Evolutionary conservation across 1,284 basidiomycete genomes (phyloP).

Genomic region (Cystobasidium pallidum): DNA sequence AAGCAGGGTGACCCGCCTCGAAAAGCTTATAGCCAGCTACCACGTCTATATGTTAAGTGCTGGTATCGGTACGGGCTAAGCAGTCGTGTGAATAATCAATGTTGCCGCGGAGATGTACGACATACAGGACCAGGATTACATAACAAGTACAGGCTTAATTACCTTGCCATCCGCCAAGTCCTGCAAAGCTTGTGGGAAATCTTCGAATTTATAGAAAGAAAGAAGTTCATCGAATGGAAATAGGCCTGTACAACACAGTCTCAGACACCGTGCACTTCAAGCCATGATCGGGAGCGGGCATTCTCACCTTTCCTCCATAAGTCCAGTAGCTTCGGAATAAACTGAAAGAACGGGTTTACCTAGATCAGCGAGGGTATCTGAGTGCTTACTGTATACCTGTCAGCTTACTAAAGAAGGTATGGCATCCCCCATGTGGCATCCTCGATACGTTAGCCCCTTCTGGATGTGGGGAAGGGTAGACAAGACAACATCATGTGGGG

Average conservation of each 20-base stretch:
- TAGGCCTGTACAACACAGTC: neutral
- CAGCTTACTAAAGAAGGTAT: conserved; percentile 18
- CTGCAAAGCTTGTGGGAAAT: conserved; percentile 28
- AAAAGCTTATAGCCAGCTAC: too few relatives aligned
- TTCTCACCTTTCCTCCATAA: conserved; percentile 25
- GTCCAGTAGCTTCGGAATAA: conserved; percentile 27
- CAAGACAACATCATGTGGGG: conserved; percentile 9
- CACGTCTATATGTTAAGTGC: too few relatives aligned
- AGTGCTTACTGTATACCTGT: neutral
- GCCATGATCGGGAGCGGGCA: neutral
- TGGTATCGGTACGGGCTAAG: too few relatives aligned
- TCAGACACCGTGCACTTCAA: neutral
- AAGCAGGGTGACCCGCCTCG: too few relatives aligned
- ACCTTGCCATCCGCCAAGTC: conserved; percentile 34
- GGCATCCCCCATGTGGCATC: conserved; percentile 34
- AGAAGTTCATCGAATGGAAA: conserved; percentile 38
- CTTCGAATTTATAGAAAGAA: conserved; percentile 39
- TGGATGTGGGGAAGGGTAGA: neutral
- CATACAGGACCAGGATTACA: conserved; percentile 9
- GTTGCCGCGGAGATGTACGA: too few relatives aligned
- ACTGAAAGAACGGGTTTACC: neutral
- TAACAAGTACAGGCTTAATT: conserved; percentile 34
- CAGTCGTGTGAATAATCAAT: too few relatives aligned
- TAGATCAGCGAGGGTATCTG: neutral
- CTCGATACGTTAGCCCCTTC: conserved; percentile 32